A percentile compares a stretch with the other conserved stretches of the same genome.
These are phyloP conservation scores for Arthrinium puccinioides DNA, from an alignment of 2,329 filamentous ascomycete genomes.

Conservation along the genomic window DNA sequence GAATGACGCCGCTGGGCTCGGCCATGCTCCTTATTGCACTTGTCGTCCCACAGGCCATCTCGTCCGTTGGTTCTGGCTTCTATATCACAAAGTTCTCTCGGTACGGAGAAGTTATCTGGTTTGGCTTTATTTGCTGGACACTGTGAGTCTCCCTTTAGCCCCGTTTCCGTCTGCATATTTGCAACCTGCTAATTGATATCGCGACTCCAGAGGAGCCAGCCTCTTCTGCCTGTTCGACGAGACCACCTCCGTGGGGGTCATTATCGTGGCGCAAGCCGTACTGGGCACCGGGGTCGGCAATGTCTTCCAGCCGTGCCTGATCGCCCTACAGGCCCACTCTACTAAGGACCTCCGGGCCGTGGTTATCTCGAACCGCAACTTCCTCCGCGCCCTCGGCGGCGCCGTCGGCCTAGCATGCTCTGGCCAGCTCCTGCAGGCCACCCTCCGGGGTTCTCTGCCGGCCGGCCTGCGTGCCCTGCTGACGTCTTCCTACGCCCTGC, in stretches of 20 bases:
- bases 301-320: conserved; percentile 10
- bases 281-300: conserved; percentile 7
- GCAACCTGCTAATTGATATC: not conserved
- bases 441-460: not conserved
- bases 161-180: too few species aligned
- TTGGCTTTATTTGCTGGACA: not conserved
- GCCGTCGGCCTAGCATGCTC: conserved; percentile 13
- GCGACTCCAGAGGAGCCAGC: not conserved
- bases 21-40: conserved; percentile 17
- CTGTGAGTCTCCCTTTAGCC: not conserved
- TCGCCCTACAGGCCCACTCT: conserved; percentile 17
- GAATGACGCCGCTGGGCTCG: conserved; percentile 12
- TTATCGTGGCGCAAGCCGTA: not conserved
- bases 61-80: conserved; percentile 11
- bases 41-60: conserved; percentile 13
- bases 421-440: not conserved
- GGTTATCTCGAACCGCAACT: conserved; percentile 17
- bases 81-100: conserved; percentile 13
- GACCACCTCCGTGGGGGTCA: not conserved
- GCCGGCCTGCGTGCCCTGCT: not conserved
- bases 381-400: conserved; percentile 15
- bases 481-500: not conserved
- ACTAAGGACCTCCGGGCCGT: conserved; percentile 15
- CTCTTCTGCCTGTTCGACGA: not conserved
- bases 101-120: conserved; percentile 7